Evolutionary conservation across 257 asterid species (phyloP), one percentile per base, ranked within the genome.

Genomic region (Gynochthodes officinalis): DNA sequence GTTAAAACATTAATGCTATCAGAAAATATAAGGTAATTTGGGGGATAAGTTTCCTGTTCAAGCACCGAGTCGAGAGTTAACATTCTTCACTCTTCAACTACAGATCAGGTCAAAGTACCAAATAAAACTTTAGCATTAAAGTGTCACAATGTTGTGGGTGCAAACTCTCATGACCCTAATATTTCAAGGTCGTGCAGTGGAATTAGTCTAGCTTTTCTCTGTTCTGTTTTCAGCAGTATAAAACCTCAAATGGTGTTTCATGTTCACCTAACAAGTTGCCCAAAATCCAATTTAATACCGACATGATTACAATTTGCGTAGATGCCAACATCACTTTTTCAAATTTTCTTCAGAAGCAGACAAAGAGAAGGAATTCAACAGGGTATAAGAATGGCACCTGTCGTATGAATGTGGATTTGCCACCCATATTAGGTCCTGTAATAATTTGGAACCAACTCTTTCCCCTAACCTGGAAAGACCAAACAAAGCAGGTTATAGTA

Each of bases 341-440:
- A 64, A n/a, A 12, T 63, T 35, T 19, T n/a, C 16, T 14, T 28
- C 18, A 14, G 15, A 48, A 21, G 49, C 21, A 67, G 46, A 66
- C 28, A 67, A 28, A 43, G 54, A 25, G 13, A 66, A 28, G 7
- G 54, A 49, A 30, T 67, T 33, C 32, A 50, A 14, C 21, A 42
- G 23, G 16, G 61, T 32, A 63, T 42, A 76, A 75, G 74, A 57
- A 78, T 30, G 43, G 63, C 30, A 91, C 98, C 98, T 95, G 99
- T 70, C 98, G 84, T 77, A 95, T 92, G 84, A 82, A 95, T 27
- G 99, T 95, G 48, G 99, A 95, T 77, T 95, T 95, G 55, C 99
- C 99, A 61, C 98, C 99, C 99, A 95, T 95, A 78, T 95, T 95
- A 73, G 99, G 99, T 62, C 98, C 99, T 49, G 99, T 95, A 72